A percentile compares a stretch with the other conserved stretches of the same genome.
Evolutionary conservation across 2,329 filamentous ascomycete genomes (phyloP).

Genomic region (Botryosphaeria dothidea): DNA sequence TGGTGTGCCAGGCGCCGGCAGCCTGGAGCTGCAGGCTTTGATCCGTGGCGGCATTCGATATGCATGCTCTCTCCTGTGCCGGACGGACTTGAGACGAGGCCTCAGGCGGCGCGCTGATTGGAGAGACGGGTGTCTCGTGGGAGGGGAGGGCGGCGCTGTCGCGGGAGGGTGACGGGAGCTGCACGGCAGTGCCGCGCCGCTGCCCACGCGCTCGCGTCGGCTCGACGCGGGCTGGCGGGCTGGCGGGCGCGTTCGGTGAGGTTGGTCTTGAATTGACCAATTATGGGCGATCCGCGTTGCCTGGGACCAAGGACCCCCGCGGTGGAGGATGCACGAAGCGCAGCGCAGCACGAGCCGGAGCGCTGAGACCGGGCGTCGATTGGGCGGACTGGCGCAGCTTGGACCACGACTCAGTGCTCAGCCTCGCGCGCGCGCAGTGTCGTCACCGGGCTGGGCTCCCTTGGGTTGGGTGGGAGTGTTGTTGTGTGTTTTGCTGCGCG

Average conservation of each 20-base stretch:
- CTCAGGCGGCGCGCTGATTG: not conserved
- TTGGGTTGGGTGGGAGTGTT: not conserved
- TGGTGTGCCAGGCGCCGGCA: conserved; percentile 7
- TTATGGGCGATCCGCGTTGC: not conserved
- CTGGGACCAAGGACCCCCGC: conserved; percentile 1
- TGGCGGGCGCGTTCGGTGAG: not conserved
- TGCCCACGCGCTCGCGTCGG: not conserved
- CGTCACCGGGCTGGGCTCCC: conserved; percentile 1
- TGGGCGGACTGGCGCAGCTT: not conserved
- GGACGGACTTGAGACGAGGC: not conserved
- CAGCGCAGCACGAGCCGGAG: conserved; percentile 4
- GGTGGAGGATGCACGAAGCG: conserved; percentile 2
- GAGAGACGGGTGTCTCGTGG: not conserved
- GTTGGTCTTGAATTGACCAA: not conserved
- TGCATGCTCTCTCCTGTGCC: not conserved
- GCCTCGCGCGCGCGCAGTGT: conserved; percentile 14
- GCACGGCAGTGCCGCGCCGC: not conserved
- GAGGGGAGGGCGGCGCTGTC: not conserved
- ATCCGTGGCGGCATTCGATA: conserved; percentile 1
- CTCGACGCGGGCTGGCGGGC: conserved; percentile 8
- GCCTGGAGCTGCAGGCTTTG: conserved; percentile 3
- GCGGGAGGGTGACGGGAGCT: not conserved
- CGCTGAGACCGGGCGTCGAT: not conserved
- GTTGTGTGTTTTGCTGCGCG: not conserved
- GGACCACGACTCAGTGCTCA: conserved; percentile 16